These are phyloP conservation scores for Lathyrus tuberosus DNA, from an alignment of 306 rosid species.

Conservation along the genomic window DNA sequence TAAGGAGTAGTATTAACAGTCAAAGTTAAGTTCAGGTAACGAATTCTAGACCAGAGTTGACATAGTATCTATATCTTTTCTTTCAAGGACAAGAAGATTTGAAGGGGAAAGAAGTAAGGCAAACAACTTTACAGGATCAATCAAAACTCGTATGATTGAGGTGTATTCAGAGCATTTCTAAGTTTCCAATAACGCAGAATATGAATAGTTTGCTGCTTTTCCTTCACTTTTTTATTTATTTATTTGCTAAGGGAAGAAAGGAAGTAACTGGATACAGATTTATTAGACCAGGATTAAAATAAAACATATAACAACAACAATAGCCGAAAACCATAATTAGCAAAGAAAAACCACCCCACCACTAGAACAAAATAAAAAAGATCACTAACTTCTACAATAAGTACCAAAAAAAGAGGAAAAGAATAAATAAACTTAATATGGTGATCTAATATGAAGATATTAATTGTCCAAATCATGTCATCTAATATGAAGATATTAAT, in stretches of 20 bases:
- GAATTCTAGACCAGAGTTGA: slow-evolving; percentile 30
- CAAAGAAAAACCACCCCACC: not conserved
- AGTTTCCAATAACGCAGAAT: slow-evolving; percentile 7
- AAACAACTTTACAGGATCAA: slow-evolving; percentile 30
- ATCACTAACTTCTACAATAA: slow-evolving; percentile 6
- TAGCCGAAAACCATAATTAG: not conserved
- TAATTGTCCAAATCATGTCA: slow-evolving; percentile 20
- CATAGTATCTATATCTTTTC: not conserved
- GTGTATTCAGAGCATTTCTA: slow-evolving; percentile 24
- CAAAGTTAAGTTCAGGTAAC: slow-evolving; percentile 15
- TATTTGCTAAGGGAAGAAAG: slow-evolving; percentile 23
- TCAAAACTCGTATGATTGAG: slow-evolving; percentile 2
- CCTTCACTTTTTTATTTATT: not conserved
- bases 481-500: slow-evolving; percentile 21
- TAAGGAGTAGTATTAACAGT: slow-evolving; percentile 26
- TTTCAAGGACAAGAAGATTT: slow-evolving; percentile 20
- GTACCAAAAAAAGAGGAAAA: not conserved
- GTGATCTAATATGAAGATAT: slow-evolving; percentile 10
- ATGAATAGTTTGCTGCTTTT: slow-evolving; percentile 3
- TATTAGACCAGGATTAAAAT: slow-evolving; percentile 6
- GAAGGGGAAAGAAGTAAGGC: not conserved
- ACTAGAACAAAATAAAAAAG: not conserved
- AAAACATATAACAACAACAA: slow-evolving; percentile 1
- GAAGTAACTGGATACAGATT: slow-evolving; percentile 11
- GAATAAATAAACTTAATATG: slow-evolving; percentile 2